Evolutionary conservation across 2,329 filamentous ascomycete species (phyloP).

Genomic region (Nannizzia gypsea): DNA sequence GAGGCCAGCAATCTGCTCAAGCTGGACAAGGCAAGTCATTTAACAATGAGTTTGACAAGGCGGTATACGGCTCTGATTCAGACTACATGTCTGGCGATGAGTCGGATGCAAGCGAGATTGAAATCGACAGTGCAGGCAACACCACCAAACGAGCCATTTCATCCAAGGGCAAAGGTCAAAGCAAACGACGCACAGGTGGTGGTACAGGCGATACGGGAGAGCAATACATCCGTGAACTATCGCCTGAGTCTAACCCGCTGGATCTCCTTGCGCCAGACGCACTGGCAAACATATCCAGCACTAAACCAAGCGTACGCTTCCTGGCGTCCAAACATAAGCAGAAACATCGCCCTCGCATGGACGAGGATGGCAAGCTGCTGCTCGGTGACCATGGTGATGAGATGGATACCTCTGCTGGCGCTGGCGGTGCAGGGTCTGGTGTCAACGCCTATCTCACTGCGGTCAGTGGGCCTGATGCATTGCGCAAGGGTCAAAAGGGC

Average conservation of each 20-base stretch:
- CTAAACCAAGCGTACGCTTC: slow-evolving; percentile 53
- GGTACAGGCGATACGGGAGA: slow-evolving; percentile 14
- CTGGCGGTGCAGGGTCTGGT: slow-evolving; percentile 14
- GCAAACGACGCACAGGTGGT: background rate
- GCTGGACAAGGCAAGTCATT: slow-evolving; percentile 37
- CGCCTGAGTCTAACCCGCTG: slow-evolving; percentile 77
- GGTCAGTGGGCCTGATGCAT: slow-evolving; percentile 48
- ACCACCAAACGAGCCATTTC: slow-evolving; percentile 17
- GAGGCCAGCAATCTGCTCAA: no score
- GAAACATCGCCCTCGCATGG: slow-evolving; percentile 32
- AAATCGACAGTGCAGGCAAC: slow-evolving; percentile 28
- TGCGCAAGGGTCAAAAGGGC: slow-evolving; percentile 47
- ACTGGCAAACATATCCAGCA: slow-evolving; percentile 85
- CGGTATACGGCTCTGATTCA: slow-evolving; percentile 70
- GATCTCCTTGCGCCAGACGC: slow-evolving; percentile 84
- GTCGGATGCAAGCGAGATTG: slow-evolving; percentile 41
- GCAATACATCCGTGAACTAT: slow-evolving; percentile 70
- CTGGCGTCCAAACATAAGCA: slow-evolving; percentile 28
- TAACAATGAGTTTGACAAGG: slow-evolving; percentile 88
- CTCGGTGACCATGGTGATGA: slow-evolving; percentile 29
- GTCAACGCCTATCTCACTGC: slow-evolving; percentile 53
- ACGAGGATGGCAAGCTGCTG: slow-evolving; percentile 35
- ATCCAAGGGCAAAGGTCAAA: background rate
- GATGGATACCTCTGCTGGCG: slow-evolving; percentile 38
- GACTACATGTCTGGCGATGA: slow-evolving; percentile 53